Base-by-base conservation (phyloP, 1,284 basidiomycete species). In the Leccinum pachyderme region DNA sequence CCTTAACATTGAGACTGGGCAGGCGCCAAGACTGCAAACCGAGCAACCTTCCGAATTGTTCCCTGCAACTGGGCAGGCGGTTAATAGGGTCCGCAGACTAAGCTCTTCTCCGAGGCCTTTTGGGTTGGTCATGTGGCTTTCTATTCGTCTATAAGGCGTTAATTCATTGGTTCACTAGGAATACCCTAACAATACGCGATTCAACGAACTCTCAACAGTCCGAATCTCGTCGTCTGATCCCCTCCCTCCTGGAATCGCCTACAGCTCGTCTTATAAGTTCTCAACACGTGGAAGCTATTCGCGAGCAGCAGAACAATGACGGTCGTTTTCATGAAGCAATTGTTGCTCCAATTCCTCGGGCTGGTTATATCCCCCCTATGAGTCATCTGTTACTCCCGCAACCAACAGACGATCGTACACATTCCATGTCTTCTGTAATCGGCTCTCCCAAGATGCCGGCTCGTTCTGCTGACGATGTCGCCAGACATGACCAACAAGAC, bases 331-430 rank as follows among this genome's bases (percentile, higher is more conserved):
- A 29, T 15, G 37, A 51, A 44, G 15, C n/a, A 13, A 32, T 44
- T 8, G 11, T 22, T 4, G 5, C 52, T 33, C 31, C 32, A 6
- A 61, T 44, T 48, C 54, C 56, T 49, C 48, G n/a, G 25, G 4
- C 7, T 12, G 33, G 22, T 28, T 22, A 13, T 12, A 53, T 68
- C 27, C 60, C 67, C 3, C 65, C 67, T 29, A 64, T 66, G 7
- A 6, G 5, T 5, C 54, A 67, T 44, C 25, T 65, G 27, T 45
- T 52, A 7, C 33, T 68, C 35, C 55, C 57, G 1, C 53, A 61
- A 25, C 56, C 63, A 27, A 62, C 58, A 24, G 5, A 48, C 18
- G 22, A 47, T 27, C 52, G 49, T 24, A n/a, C 39, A 11, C 15
- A 37, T 44, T 43, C 24, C 7, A 44, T 24, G 13, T 27, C 32